Evolutionary conservation across 768 basidiomycete species (phyloP).

Genomic region (Termitomyces sp.): DNA sequence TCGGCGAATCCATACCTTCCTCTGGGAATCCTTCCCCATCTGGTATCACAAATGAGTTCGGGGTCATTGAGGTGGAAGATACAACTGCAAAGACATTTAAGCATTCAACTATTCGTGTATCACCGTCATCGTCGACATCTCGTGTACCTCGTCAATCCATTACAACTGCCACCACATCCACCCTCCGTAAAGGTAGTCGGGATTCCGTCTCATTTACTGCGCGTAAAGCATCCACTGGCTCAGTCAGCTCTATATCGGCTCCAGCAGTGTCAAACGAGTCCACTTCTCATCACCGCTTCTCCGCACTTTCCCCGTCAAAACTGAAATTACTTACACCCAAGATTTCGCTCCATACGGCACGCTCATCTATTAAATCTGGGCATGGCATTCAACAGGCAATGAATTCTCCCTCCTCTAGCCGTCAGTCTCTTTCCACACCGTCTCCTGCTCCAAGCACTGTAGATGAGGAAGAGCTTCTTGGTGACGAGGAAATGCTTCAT

Average conservation of each 20-base stretch:
- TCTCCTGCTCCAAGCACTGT: constrained; percentile 75
- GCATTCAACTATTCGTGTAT: constrained; percentile 57
- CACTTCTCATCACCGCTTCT: constrained; percentile 55
- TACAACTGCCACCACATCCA: constrained; percentile 36
- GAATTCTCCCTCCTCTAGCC: constrained; percentile 62
- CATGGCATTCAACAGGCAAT: constrained; percentile 51
- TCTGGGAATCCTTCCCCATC: constrained; percentile 65
- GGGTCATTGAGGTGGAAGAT: constrained; percentile 65
- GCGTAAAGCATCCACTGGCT: constrained; percentile 80
- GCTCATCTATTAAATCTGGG: constrained; percentile 39
- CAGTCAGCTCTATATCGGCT: constrained; percentile 64
- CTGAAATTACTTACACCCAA: constrained; percentile 80
- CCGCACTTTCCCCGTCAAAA: constrained; percentile 80
- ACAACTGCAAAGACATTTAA: constrained; percentile 43
- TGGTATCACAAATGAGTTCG: constrained; percentile 66
- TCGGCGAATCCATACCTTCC: constrained; percentile 39
- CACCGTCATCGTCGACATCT: constrained; percentile 56
- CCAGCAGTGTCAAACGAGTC: constrained; percentile 38
- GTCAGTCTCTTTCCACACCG: constrained; percentile 76
- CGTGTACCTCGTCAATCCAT: constrained; percentile 65
- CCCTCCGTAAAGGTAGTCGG: constrained; percentile 62
- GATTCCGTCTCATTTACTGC: constrained; percentile 78
- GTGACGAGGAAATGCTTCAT: constrained; percentile 96
- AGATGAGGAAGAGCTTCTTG: constrained; percentile 83
- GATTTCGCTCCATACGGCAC: constrained; percentile 54